Evolutionary conservation across 2,329 filamentous ascomycete genomes (phyloP).

Genomic region (Lecanicillium sp.): DNA sequence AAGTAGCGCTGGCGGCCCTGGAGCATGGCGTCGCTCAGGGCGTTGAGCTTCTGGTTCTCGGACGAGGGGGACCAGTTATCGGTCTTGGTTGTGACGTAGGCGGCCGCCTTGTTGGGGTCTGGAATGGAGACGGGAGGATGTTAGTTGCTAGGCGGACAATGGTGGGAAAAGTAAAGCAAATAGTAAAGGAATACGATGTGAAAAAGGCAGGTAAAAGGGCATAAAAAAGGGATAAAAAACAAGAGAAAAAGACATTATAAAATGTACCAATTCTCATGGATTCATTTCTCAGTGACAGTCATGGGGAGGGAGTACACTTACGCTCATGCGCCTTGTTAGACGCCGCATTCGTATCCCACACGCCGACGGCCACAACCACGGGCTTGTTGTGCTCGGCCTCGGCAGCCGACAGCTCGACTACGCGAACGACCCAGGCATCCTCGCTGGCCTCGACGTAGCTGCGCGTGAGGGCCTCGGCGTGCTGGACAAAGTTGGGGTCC

Average conservation of each 20-base stretch:
- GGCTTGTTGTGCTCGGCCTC: neutral
- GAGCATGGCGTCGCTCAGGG: slow-evolving; percentile 2
- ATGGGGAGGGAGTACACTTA: too few species aligned
- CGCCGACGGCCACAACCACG: slow-evolving; percentile 9
- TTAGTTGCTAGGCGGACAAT: neutral
- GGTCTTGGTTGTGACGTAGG: neutral
- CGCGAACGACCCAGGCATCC: slow-evolving; percentile 6
- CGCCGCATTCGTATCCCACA: slow-evolving; percentile 10
- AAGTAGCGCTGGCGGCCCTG: slow-evolving; percentile 4
- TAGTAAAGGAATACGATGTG: neutral
- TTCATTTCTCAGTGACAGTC: too few species aligned
- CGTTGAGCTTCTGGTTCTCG: neutral
- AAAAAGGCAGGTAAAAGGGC: neutral
- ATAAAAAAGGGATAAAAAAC: too few species aligned
- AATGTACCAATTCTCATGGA: too few species aligned
- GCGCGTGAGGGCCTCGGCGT: slow-evolving; percentile 4
- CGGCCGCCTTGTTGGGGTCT: neutral
- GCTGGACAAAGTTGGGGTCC: neutral
- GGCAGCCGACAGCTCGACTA: slow-evolving; percentile 8
- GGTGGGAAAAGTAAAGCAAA: too few species aligned
- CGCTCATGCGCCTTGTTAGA: neutral
- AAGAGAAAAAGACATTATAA: too few species aligned
- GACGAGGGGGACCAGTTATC: neutral
- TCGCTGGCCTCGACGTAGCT: slow-evolving; percentile 4
- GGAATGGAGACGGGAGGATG: neutral